phyloP scores from a whole-genome alignment of 2,329 filamentous ascomycete species.

The Colletotrichum liaoningense region DNA sequence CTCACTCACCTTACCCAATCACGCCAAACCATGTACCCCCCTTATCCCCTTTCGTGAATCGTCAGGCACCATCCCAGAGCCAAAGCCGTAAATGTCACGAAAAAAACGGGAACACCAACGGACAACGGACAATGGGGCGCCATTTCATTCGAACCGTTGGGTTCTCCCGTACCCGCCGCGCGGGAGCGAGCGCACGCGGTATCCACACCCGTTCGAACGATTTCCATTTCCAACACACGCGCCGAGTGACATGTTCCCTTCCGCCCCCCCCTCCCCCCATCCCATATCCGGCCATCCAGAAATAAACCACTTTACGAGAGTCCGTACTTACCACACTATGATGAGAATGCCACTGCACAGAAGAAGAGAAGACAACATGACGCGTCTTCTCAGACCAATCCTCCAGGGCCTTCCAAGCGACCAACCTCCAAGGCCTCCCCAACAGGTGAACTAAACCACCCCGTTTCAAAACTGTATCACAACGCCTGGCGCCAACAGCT shows the following conservation, averaged over 20 bases:
- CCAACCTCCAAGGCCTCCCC: neutral
- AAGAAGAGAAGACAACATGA: too few species aligned
- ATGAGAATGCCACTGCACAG: too few species aligned
- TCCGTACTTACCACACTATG: neutral
- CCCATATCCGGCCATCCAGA: neutral
- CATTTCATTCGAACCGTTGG: neutral
- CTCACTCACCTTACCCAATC: conserved; percentile 34
- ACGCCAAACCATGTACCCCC: neutral
- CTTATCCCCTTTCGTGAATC: conserved; percentile 1
- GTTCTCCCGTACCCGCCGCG: neutral
- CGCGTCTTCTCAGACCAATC: too few species aligned
- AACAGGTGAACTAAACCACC: neutral
- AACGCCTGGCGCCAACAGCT: conserved; percentile 7
- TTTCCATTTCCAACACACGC: neutral
- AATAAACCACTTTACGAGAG: neutral
- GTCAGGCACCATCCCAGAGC: conserved; percentile 7
- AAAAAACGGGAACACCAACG: conserved; percentile 6
- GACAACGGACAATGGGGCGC: neutral
- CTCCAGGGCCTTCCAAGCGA: too few species aligned
- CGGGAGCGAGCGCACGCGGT: neutral
- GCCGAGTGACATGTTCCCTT: neutral
- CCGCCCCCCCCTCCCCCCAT: neutral
- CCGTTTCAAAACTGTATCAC: conserved; percentile 30
- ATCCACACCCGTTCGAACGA: neutral
- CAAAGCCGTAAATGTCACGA: neutral